Percentiles rank a stretch among this genome's conserved stretches.
phyloP scores from a whole-genome alignment of 192 early-diverging fungal species.

The Entomortierella lignicola region DNA sequence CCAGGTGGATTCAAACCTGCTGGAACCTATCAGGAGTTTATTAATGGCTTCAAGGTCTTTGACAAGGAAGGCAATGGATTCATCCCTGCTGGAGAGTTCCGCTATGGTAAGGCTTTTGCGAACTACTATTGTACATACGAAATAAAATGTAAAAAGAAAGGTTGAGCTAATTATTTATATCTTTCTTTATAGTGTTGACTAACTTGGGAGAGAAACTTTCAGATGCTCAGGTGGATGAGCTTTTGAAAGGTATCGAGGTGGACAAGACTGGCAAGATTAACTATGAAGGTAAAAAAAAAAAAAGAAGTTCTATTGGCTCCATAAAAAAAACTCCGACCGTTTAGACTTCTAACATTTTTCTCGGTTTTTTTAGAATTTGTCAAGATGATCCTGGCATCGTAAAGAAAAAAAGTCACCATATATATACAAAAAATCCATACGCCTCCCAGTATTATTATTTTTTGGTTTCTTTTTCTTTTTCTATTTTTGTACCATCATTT shows the following conservation, averaged over 20 bases:
- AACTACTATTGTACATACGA: not conserved
- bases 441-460: too few relatives aligned
- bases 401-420: not conserved
- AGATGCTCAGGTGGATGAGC: slow-evolving; percentile 83
- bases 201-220: slow-evolving; percentile 84
- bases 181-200: slow-evolving; percentile 69
- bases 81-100: slow-evolving; percentile 81
- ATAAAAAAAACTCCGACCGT: not conserved
- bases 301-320: not conserved
- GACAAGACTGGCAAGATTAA: slow-evolving; percentile 85
- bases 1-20: slow-evolving; percentile 78
- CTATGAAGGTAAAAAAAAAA: slow-evolving; percentile 71
- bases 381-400: slow-evolving; percentile 31
- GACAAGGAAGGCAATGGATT: slow-evolving; percentile 84
- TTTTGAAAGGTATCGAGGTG: slow-evolving; percentile 79
- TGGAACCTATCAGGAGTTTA: slow-evolving; percentile 81
- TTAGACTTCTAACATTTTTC: not conserved
- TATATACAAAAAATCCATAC: too few relatives aligned
- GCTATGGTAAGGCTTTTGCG: slow-evolving; percentile 77
- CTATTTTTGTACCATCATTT: not conserved
- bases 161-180: too few relatives aligned
- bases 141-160: not conserved
- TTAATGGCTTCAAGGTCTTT: slow-evolving; percentile 90
- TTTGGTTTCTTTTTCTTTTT: too few relatives aligned
- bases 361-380: slow-evolving; percentile 22